Base-by-base conservation (phyloP, 2,329 filamentous ascomycete species). In the Geoglossum cookeanum region DNA sequence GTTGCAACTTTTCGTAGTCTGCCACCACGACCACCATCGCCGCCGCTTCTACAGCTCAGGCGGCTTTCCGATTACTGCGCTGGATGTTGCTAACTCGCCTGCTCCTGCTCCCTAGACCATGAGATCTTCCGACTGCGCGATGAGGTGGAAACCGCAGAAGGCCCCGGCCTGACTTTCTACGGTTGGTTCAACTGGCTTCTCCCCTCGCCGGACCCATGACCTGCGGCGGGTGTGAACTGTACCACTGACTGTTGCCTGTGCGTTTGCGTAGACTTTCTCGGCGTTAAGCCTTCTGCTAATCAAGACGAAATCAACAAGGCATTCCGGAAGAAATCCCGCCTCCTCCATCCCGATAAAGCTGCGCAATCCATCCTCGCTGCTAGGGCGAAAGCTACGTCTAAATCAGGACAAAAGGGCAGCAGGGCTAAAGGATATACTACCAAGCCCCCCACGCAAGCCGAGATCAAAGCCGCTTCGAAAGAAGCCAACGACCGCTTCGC, bases 41-140 rank as follows among this genome's bases (percentile, higher is more conserved):
- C n/a, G n/a, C 33, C 37, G 32, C 13, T 37, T 55, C 30, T 33
- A 3, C 29, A 32, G 13, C 32, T 11, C 45, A 49, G n/a, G 4
- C 29, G 7, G 13, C 29, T 30, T 56, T 32, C 17, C 30, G 27
- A 32, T 54, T 45, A 30, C 47, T 53, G 33, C 33, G 29, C 45
- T 32, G 30, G 57, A 48, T 42, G 45, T 42, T 56, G 55, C 52
- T 33, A 29, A 59, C 37, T 44, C 55, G 37, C 37, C 37, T 8
- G 32, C 45, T 54, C 48, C 57, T 17, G 33, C 13, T 39, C 47
- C 60, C 37, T 65, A 94, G 92, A 98, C 72, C 88, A 94, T 68
- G 92, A 98, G 73, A 97, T 98, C 74, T 98, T 98, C 75, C 86
- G 89, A 64, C 78, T 98, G 61, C 84, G 84, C 66, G 89, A 96